Evolutionary conservation across 495 filamentous ascomycete species (phyloP).

Genomic region (Penicillium roqueforti): DNA sequence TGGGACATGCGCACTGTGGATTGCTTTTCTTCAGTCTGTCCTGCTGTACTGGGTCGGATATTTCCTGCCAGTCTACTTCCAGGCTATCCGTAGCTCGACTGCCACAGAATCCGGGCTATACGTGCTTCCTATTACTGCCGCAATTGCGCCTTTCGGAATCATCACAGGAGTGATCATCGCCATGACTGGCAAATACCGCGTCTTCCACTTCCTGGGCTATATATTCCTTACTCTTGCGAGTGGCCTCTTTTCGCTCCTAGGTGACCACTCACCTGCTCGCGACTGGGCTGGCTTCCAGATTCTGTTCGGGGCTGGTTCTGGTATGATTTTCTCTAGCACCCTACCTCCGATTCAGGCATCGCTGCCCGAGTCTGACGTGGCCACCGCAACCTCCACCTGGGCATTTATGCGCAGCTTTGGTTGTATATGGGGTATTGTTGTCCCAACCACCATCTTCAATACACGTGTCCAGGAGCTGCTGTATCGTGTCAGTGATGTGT

Average conservation of each 20-base stretch:
- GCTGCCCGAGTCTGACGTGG: slow-evolving; percentile 37
- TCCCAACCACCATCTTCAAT: slow-evolving; percentile 51
- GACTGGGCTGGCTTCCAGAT: slow-evolving; percentile 33
- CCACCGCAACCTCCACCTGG: slow-evolving; percentile 41
- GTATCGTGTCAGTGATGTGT: slow-evolving; percentile 1
- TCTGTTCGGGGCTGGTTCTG: slow-evolving; percentile 28
- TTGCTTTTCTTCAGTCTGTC: slow-evolving; percentile 23
- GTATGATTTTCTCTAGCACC: slow-evolving; percentile 26
- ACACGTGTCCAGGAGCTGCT: slow-evolving; percentile 6
- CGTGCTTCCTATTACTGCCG: slow-evolving; percentile 31
- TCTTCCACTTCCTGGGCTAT: slow-evolving; percentile 39
- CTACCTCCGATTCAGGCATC: slow-evolving; percentile 40
- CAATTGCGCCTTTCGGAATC: slow-evolving; percentile 30
- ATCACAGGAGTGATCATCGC: slow-evolving; percentile 29
- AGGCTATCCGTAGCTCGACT: slow-evolving; percentile 28
- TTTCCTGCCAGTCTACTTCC: slow-evolving; percentile 49
- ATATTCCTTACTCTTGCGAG: slow-evolving; percentile 35
- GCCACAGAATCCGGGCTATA: slow-evolving; percentile 33
- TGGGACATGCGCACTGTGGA: slow-evolving; percentile 9
- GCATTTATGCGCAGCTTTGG: slow-evolving; percentile 47
- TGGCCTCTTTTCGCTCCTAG: slow-evolving; percentile 37
- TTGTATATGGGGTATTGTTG: slow-evolving; percentile 47
- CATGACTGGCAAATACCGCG: slow-evolving; percentile 42
- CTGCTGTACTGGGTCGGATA: slow-evolving; percentile 30
- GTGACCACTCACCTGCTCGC: slow-evolving; percentile 12